phyloP scores from a whole-genome alignment of 352 stramenopile species.

The Phytophthora idaei region DNA sequence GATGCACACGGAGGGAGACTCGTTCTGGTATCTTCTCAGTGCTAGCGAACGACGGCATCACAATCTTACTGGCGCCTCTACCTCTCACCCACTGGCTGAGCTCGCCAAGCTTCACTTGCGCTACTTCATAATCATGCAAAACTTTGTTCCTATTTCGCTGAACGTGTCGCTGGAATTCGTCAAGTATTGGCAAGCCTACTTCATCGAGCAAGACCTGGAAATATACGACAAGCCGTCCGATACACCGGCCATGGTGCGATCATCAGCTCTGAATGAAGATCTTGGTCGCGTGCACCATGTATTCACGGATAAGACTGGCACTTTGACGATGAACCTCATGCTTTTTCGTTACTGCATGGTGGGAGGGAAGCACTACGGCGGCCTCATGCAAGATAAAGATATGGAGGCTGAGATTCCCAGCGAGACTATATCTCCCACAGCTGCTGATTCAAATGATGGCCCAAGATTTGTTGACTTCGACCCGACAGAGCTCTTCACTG shows the following conservation, averaged over 20 bases:
- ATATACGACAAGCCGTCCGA: slow-evolving; percentile 93
- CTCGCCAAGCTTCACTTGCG: slow-evolving; percentile 84
- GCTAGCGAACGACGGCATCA: slow-evolving; percentile 20
- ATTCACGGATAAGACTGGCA: slow-evolving; percentile 96
- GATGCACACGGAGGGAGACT: slow-evolving; percentile 68
- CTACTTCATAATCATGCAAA: slow-evolving; percentile 97
- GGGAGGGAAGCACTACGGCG: slow-evolving; percentile 92
- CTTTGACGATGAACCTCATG: slow-evolving; percentile 96
- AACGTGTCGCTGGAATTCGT: slow-evolving; percentile 98
- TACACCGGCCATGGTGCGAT: slow-evolving; percentile 82
- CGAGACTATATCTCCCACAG: neutral
- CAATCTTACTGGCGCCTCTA: slow-evolving; percentile 13
- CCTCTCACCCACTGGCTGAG: slow-evolving; percentile 57
- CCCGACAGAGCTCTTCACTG: slow-evolving; percentile 64
- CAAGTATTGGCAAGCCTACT: slow-evolving; percentile 95
- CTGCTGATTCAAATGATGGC: slow-evolving; percentile 8
- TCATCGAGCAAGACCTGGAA: slow-evolving; percentile 92
- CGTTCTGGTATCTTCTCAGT: slow-evolving; percentile 71
- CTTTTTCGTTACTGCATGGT: slow-evolving; percentile 96
- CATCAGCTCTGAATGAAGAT: slow-evolving; percentile 91
- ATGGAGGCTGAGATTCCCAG: slow-evolving; percentile 36
- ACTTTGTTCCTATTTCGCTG: slow-evolving; percentile 98
- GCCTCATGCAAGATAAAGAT: slow-evolving; percentile 59
- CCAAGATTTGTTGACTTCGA: slow-evolving; percentile 73
- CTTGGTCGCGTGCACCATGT: slow-evolving; percentile 91